These are phyloP conservation scores for Oryza officinalis DNA, from an alignment of 176 grass and related monocot species.

Conservation along the genomic window DNA sequence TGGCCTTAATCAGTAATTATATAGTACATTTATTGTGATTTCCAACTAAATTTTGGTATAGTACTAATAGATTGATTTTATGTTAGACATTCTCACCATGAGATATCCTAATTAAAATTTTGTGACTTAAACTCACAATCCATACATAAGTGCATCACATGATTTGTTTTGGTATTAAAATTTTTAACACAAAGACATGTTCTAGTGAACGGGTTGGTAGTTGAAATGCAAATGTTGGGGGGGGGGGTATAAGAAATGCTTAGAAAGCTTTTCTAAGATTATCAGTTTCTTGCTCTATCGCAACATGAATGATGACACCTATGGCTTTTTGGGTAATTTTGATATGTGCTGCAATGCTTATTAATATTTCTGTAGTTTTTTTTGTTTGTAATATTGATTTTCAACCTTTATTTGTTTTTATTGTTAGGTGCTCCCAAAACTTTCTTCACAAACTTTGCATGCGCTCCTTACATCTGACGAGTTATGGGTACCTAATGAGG, in stretches of 20 bases:
- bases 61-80: background rate
- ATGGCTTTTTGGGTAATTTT: background rate
- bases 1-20: background rate
- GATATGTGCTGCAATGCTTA: constrained; percentile 2
- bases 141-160: background rate
- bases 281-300: background rate
- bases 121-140: background rate
- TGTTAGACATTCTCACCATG: constrained; percentile 5
- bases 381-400: constrained; percentile 29
- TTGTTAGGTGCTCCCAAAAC: constrained; percentile 84
- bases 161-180: background rate
- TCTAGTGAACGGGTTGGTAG: background rate
- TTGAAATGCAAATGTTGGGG: background rate
- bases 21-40: background rate
- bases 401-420: constrained; percentile 28
- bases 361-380: background rate
- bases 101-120: constrained; percentile 15
- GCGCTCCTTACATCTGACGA: constrained; percentile 82
- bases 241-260: background rate
- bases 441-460: constrained; percentile 98
- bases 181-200: background rate
- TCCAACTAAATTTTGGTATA: background rate
- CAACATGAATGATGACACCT: background rate
- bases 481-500: constrained; percentile 97
- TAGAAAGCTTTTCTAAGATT: background rate